Percentiles rank a stretch among this genome's conserved stretches.
Conservation (phyloP, 2,329 filamentous ascomycete genomes). For the Colletotrichum gigasporum region DNA sequence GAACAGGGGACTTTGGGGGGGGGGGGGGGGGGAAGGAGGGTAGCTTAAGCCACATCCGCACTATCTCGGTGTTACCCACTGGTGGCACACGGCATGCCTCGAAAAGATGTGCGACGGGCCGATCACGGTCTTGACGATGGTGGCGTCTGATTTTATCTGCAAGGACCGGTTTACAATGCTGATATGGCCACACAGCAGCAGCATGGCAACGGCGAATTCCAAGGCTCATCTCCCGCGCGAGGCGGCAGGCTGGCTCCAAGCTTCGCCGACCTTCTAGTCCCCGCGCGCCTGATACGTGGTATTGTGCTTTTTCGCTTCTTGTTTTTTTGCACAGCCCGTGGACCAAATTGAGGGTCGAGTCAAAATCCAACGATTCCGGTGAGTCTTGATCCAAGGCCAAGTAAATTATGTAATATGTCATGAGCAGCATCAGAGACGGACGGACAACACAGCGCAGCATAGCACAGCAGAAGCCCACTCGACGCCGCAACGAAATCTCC, state of each 20-base stretch:
- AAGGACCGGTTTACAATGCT: neutral
- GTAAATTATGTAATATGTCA: no score
- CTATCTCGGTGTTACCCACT: slow-evolving; percentile 8
- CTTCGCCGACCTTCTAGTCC: neutral
- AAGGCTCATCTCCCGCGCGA: neutral
- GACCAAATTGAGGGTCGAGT: neutral
- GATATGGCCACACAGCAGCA: no score
- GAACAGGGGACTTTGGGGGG: no score
- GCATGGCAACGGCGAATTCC: neutral
- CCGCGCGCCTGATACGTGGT: neutral
- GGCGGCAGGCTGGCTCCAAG: neutral
- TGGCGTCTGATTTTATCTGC: neutral
- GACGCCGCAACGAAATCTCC: neutral
- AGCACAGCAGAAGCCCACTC: neutral
- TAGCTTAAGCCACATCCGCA: slow-evolving; percentile 9
- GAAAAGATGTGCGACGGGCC: neutral
- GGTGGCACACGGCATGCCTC: slow-evolving; percentile 13
- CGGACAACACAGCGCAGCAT: neutral
- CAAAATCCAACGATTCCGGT: slow-evolving; percentile 8
- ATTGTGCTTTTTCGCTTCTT: neutral
- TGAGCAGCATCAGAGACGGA: neutral
- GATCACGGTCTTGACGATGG: neutral
- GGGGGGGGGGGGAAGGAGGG: neutral
- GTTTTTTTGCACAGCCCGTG: neutral
- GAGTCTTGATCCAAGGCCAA: neutral